Conservation (phyloP, 2,329 filamentous ascomycete species). For the Phialophora chinensis region DNA sequence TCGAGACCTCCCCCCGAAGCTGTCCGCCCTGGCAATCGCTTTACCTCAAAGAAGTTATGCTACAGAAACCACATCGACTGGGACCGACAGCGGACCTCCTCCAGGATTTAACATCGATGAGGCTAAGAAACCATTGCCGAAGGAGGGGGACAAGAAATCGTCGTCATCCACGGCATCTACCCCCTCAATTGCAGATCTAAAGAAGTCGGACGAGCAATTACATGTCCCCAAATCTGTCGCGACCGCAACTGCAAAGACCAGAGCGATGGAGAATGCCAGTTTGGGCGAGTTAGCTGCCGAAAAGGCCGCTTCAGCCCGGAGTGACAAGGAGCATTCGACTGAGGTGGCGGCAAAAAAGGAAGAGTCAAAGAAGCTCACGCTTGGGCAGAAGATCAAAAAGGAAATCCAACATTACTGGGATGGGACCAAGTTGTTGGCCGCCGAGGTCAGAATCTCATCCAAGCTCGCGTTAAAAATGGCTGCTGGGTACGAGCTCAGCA, state of each 20-base stretch:
- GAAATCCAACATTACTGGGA: constrained; percentile 97
- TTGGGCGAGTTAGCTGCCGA: constrained; percentile 68
- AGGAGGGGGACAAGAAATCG: constrained; percentile 52
- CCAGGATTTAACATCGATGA: constrained; percentile 90
- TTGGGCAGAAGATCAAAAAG: constrained; percentile 93
- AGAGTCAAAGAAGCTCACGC: constrained; percentile 82
- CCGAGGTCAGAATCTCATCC: constrained; percentile 91
- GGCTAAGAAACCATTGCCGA: constrained; percentile 81
- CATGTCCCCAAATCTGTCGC: constrained; percentile 48
- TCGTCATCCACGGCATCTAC: constrained; percentile 20
- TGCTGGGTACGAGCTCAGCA: constrained; percentile 92
- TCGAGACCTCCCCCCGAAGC: constrained; percentile 45
- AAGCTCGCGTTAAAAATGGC: constrained; percentile 95
- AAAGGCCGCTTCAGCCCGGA: constrained; percentile 54
- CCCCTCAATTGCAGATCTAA: constrained; percentile 36
- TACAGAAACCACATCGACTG: constrained; percentile 62
- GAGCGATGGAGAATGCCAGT: constrained; percentile 54
- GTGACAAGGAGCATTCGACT: constrained; percentile 56
- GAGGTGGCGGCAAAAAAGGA: constrained; percentile 67
- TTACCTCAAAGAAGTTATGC: constrained; percentile 60
- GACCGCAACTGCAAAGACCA: constrained; percentile 54
- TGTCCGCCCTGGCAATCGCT: constrained; percentile 64
- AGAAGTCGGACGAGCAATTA: constrained; percentile 42
- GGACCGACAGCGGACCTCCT: constrained; percentile 68
- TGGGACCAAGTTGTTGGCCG: constrained; percentile 90